phyloP scores from a whole-genome alignment of 805 yeast genomes.

The Brettanomyces bruxellensis region DNA sequence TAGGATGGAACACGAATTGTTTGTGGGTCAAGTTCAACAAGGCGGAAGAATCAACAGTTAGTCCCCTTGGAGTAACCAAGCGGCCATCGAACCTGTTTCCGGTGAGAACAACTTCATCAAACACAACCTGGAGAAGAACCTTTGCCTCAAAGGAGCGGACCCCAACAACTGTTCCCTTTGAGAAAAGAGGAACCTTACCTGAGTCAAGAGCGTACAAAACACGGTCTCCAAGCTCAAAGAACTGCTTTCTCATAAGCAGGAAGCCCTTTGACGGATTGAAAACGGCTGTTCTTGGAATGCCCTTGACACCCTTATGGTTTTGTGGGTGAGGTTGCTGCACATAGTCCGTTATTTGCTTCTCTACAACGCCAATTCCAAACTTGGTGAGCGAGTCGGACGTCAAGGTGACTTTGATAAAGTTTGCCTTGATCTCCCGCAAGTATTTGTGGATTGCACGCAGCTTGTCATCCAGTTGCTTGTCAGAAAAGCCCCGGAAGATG shows the following conservation, averaged over 20 bases:
- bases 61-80: slow-evolving; percentile 69
- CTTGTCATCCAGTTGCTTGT: slow-evolving; percentile 34
- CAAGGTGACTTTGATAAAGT: slow-evolving; percentile 55
- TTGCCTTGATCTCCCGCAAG: slow-evolving; percentile 39
- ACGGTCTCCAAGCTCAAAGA: slow-evolving; percentile 81
- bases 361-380: slow-evolving; percentile 58
- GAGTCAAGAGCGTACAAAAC: slow-evolving; percentile 75
- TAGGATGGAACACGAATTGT: slow-evolving; percentile 71
- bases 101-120: slow-evolving; percentile 74
- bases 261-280: slow-evolving; percentile 67
- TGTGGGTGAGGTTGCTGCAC: slow-evolving; percentile 35
- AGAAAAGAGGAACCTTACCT: slow-evolving; percentile 82
- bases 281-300: slow-evolving; percentile 80
- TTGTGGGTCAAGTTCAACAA: slow-evolving; percentile 68
- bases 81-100: slow-evolving; percentile 80
- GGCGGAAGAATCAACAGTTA: slow-evolving; percentile 71
- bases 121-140: slow-evolving; percentile 64
- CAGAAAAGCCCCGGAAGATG: slow-evolving; percentile 30
- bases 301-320: slow-evolving; percentile 52
- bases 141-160: slow-evolving; percentile 48
- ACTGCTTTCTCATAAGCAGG: slow-evolving; percentile 63
- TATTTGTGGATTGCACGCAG: slow-evolving; percentile 27
- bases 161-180: slow-evolving; percentile 85
- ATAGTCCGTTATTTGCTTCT: slow-evolving; percentile 42
- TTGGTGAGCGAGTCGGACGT: slow-evolving; percentile 73